phyloP scores from a whole-genome alignment of 2,329 filamentous ascomycete species.

The Metarhizium guizhouense region DNA sequence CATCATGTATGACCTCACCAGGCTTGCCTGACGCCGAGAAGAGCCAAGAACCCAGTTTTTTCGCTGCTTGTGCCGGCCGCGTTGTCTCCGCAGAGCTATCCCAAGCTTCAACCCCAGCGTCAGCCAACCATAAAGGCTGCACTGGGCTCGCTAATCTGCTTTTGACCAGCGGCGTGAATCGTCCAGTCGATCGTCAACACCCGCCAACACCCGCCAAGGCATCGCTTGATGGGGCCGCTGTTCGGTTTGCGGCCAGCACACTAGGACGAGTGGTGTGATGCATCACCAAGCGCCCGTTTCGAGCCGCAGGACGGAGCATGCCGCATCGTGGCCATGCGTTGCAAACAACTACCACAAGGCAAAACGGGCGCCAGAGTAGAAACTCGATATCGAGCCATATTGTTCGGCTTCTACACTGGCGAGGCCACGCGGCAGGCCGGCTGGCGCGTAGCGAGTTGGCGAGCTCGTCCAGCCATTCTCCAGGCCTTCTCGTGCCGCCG shows the following conservation, averaged over 20 bases:
- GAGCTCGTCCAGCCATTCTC: too few relatives aligned
- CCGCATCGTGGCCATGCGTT: too few relatives aligned
- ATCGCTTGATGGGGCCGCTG: too few relatives aligned
- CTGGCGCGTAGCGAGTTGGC: too few relatives aligned
- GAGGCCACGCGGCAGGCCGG: too few relatives aligned
- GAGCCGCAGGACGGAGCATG: too few relatives aligned
- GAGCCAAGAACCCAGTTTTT: background rate
- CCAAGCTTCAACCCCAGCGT: background rate
- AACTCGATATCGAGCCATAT: too few relatives aligned
- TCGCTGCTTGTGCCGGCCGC: background rate
- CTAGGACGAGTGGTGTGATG: background rate
- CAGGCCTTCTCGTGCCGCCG: too few relatives aligned
- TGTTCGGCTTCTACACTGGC: too few relatives aligned
- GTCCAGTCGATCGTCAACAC: background rate
- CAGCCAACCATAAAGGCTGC: background rate
- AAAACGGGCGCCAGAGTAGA: too few relatives aligned
- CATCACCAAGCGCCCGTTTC: background rate
- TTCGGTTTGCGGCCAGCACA: too few relatives aligned
- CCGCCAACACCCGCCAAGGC: too few relatives aligned
- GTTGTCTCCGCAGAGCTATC: background rate
- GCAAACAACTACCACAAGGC: background rate
- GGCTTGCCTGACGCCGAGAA: constrained; percentile 4
- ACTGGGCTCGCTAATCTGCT: background rate
- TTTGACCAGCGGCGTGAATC: background rate
- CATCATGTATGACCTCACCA: constrained; percentile 8